These are phyloP conservation scores for Pythium phragmiticola DNA, from an alignment of 352 stramenopile species.

Conservation along the genomic window DNA sequence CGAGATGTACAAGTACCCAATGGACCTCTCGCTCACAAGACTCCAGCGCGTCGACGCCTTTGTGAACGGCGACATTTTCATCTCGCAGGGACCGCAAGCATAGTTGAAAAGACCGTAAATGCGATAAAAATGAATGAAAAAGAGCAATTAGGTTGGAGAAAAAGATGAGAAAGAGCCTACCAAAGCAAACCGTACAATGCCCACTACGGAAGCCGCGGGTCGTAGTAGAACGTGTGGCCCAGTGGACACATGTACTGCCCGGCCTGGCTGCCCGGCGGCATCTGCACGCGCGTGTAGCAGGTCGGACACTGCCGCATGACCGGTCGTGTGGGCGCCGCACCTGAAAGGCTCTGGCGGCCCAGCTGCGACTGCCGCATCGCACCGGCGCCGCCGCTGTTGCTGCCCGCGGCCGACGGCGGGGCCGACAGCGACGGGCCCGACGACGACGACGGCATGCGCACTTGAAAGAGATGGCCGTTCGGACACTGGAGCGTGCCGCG, in stretches of 20 bases:
- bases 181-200: not conserved
- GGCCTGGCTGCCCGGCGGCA: constrained; percentile 78
- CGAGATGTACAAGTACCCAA: constrained; percentile 84
- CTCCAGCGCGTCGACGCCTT: constrained; percentile 74
- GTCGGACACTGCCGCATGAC: constrained; percentile 87
- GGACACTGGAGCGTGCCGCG: constrained; percentile 45
- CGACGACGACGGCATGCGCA: constrained; percentile 34
- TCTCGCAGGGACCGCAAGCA: constrained; percentile 46
- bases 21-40: constrained; percentile 76
- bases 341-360: constrained; percentile 25
- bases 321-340: constrained; percentile 32
- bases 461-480: constrained; percentile 45
- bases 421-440: not conserved
- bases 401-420: constrained; percentile 1
- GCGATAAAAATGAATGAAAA: not conserved
- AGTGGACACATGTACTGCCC: constrained; percentile 89
- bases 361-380: constrained; percentile 30
- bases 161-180: too few relatives aligned
- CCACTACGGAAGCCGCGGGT: constrained; percentile 46
- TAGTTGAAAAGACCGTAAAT: not conserved
- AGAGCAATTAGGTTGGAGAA: not conserved
- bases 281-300: constrained; percentile 87
- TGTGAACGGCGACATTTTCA: constrained; percentile 67
- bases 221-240: constrained; percentile 86
- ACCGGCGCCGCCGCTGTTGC: constrained; percentile 20